These are phyloP conservation scores for Yamadazyma sp. DNA, from an alignment of 805 yeast genomes.

Conservation along the genomic window DNA sequence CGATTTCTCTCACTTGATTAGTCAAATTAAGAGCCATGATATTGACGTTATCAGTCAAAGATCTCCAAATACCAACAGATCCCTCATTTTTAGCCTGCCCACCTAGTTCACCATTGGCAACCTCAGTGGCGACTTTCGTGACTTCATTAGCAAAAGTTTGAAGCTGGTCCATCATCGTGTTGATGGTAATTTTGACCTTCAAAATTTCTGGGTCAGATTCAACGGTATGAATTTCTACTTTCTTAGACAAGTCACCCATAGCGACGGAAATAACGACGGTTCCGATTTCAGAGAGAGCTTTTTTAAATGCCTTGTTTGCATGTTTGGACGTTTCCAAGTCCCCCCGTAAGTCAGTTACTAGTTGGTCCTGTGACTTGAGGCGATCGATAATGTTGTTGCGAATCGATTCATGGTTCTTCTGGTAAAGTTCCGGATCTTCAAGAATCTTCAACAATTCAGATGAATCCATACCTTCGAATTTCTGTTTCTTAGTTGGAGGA, in stretches of 20 bases:
- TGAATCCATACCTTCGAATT: slow-evolving; percentile 29
- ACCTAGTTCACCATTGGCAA: slow-evolving; percentile 86
- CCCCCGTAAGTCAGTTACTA: slow-evolving; percentile 24
- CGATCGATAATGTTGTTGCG: slow-evolving; percentile 31
- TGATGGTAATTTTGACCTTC: slow-evolving; percentile 77
- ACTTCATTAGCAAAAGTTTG: slow-evolving; percentile 81
- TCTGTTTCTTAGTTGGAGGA: slow-evolving; percentile 19
- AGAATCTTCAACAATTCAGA: slow-evolving; percentile 33
- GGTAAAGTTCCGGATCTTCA: slow-evolving; percentile 38
- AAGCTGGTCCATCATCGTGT: slow-evolving; percentile 85
- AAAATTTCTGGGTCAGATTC: slow-evolving; percentile 78
- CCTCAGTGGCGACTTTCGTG: slow-evolving; percentile 84
- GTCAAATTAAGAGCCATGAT: slow-evolving; percentile 87
- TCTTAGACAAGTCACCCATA: slow-evolving; percentile 81
- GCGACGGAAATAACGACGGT: slow-evolving; percentile 87
- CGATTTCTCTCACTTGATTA: slow-evolving; percentile 69
- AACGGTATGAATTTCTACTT: slow-evolving; percentile 68
- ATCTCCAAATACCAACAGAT: slow-evolving; percentile 87
- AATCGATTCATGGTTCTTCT: slow-evolving; percentile 27
- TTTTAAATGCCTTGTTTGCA: slow-evolving; percentile 72
- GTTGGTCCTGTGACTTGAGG: slow-evolving; percentile 29
- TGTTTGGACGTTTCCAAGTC: slow-evolving; percentile 37
- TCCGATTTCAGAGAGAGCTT: slow-evolving; percentile 76
- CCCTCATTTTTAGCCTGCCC: slow-evolving; percentile 85
- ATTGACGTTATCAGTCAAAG: slow-evolving; percentile 79